phyloP scores from a whole-genome alignment of 1,139 yeast species.

The Saccharomyces uvarum region DNA sequence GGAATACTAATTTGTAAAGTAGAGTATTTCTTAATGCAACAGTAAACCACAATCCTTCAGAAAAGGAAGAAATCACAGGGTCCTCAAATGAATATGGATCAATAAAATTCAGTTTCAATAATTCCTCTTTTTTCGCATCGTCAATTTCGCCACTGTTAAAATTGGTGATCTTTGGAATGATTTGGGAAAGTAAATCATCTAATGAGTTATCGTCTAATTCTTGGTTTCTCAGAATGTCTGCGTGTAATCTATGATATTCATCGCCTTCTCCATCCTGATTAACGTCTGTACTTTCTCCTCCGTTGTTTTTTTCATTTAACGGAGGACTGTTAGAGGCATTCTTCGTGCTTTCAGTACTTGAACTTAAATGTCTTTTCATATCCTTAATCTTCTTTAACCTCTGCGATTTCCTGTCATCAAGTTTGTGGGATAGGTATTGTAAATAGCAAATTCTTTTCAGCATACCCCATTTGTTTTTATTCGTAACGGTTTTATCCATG shows the following conservation, averaged over 20 bases:
- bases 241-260: conserved; percentile 8
- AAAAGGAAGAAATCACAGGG: conserved; percentile 71
- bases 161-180: conserved; percentile 18
- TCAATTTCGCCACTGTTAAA: conserved; percentile 7
- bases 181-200: conserved; percentile 37
- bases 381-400: conserved; percentile 16
- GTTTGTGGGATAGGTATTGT: conserved; percentile 51
- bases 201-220: conserved; percentile 41
- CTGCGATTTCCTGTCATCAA: conserved; percentile 34
- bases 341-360: not conserved
- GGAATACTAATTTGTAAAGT: conserved; percentile 77
- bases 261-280: not conserved
- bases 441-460: conserved; percentile 62
- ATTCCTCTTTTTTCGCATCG: conserved; percentile 4
- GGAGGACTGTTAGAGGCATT: not conserved
- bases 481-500: conserved; percentile 38
- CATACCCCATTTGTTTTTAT: conserved; percentile 45
- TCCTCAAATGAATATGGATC: conserved; percentile 88
- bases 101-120: conserved; percentile 43
- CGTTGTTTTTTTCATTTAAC: not conserved
- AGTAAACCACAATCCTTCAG: conserved; percentile 81
- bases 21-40: conserved; percentile 79
- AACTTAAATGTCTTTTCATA: conserved; percentile 2
- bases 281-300: conserved; percentile 3
- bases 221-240: conserved; percentile 16